phyloP scores from a whole-genome alignment of 345 rosid species.

The Melaleuca quinquenervia region DNA sequence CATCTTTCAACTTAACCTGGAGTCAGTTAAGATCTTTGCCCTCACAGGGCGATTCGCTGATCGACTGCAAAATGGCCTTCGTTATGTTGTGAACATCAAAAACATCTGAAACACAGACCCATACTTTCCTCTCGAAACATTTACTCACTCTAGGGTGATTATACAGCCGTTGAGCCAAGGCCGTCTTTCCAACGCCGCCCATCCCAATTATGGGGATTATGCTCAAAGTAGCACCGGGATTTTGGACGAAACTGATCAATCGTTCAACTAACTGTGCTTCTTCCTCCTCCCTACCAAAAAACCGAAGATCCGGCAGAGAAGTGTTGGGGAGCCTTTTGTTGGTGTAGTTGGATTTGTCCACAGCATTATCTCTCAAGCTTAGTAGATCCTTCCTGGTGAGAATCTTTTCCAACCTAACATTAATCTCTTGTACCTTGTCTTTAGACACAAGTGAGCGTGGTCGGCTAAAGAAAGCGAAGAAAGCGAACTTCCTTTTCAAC shows the following conservation, averaged over 20 bases:
- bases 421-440: accelerated
- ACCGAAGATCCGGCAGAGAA: accelerated
- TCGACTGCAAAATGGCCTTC: accelerated
- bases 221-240: accelerated
- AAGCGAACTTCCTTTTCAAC: neutral
- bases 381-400: accelerated
- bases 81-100: neutral
- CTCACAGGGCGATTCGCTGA: accelerated
- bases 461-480: neutral
- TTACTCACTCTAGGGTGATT: accelerated
- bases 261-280: accelerated
- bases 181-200: neutral
- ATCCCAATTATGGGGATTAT: neutral
- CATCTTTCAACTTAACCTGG: neutral
- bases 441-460: accelerated
- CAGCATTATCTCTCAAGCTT: neutral
- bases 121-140: accelerated
- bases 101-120: neutral
- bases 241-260: accelerated
- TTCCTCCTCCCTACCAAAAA: neutral
- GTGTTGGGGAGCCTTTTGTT: neutral
- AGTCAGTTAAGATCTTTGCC: neutral
- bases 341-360: neutral
- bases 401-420: accelerated
- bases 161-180: neutral